phyloP scores from a whole-genome alignment of 2,329 filamentous ascomycete species.

The Phyllosticta paracitricarpa region DNA sequence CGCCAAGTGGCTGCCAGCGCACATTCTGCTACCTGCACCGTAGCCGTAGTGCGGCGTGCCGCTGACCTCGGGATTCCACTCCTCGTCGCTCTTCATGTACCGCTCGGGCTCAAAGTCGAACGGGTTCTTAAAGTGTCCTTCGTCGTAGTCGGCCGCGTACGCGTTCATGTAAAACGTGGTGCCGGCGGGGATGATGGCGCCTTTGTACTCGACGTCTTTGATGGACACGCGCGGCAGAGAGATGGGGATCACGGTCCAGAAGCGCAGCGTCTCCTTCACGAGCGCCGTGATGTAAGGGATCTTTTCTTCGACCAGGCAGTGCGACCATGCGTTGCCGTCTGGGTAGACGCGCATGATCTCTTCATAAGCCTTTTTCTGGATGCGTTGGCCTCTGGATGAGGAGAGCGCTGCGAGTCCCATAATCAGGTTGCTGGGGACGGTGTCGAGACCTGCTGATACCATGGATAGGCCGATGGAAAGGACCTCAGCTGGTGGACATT shows the following conservation, averaged over 20 bases:
- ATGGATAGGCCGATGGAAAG: slow-evolving; percentile 76
- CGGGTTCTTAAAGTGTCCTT: slow-evolving; percentile 55
- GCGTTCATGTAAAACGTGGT: slow-evolving; percentile 77
- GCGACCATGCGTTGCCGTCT: slow-evolving; percentile 65
- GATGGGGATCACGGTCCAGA: slow-evolving; percentile 71
- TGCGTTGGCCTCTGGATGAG: slow-evolving; percentile 55
- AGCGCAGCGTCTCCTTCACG: slow-evolving; percentile 69
- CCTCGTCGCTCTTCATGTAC: slow-evolving; percentile 41
- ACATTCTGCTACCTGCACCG: slow-evolving; percentile 38
- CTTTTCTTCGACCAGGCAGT: slow-evolving; percentile 63
- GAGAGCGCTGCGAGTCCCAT: slow-evolving; percentile 71
- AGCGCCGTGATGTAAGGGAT: slow-evolving; percentile 67
- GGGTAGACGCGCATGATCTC: slow-evolving; percentile 66
- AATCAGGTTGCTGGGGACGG: slow-evolving; percentile 67
- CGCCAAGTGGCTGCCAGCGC: slow-evolving; percentile 37
- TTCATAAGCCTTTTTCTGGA: slow-evolving; percentile 58
- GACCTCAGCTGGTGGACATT: slow-evolving; percentile 50
- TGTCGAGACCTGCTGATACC: slow-evolving; percentile 73
- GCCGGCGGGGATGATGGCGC: slow-evolving; percentile 58
- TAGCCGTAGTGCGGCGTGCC: slow-evolving; percentile 41
- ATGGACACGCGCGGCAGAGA: slow-evolving; percentile 63
- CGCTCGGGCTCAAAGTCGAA: slow-evolving; percentile 58
- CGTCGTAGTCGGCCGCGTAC: slow-evolving; percentile 65
- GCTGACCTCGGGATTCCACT: slow-evolving; percentile 24
- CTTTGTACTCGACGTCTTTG: slow-evolving; percentile 61